Evolutionary conservation across 2,329 filamentous ascomycete species (phyloP).

Genomic region (Lasiodiplodia citricola): DNA sequence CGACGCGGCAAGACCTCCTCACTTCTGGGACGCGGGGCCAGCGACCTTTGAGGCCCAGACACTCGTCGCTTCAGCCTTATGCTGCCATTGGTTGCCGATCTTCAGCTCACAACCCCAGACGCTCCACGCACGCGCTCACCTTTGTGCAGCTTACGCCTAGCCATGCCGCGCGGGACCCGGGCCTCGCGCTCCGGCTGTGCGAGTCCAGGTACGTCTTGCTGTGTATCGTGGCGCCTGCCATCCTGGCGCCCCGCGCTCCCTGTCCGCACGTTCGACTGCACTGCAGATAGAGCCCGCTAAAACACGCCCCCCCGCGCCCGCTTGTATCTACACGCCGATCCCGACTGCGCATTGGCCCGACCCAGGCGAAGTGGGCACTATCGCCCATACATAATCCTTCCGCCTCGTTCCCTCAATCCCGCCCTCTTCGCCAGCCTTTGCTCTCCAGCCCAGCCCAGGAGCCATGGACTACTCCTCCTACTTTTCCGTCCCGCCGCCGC

Average conservation of each 20-base stretch:
- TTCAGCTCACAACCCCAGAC: slow-evolving; percentile 13
- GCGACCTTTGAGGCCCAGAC: neutral
- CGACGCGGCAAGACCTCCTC: neutral
- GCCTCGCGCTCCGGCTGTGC: neutral
- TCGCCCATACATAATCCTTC: slow-evolving; percentile 21
- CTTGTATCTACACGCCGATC: slow-evolving; percentile 19
- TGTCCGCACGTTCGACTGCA: neutral
- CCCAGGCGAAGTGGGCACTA: neutral
- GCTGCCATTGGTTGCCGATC: slow-evolving; percentile 13
- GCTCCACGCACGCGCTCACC: slow-evolving; percentile 2
- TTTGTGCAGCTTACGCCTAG: slow-evolving; percentile 17
- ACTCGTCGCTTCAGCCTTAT: slow-evolving; percentile 17
- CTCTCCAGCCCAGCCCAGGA: neutral
- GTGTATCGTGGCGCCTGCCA: slow-evolving; percentile 5
- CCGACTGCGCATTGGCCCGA: slow-evolving; percentile 10
- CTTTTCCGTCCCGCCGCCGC: slow-evolving; percentile 53
- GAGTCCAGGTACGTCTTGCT: slow-evolving; percentile 13
- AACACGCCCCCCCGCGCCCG: slow-evolving; percentile 3
- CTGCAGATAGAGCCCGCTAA: neutral
- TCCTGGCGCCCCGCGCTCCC: slow-evolving; percentile 4
- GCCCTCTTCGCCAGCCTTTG: neutral
- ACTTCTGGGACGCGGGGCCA: neutral
- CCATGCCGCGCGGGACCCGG: neutral
- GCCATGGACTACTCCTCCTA: slow-evolving; percentile 62
- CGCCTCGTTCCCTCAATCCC: slow-evolving; percentile 9